Base-by-base conservation (phyloP, 2,329 filamentous ascomycete species). In the Penicillium capsulatum region DNA sequence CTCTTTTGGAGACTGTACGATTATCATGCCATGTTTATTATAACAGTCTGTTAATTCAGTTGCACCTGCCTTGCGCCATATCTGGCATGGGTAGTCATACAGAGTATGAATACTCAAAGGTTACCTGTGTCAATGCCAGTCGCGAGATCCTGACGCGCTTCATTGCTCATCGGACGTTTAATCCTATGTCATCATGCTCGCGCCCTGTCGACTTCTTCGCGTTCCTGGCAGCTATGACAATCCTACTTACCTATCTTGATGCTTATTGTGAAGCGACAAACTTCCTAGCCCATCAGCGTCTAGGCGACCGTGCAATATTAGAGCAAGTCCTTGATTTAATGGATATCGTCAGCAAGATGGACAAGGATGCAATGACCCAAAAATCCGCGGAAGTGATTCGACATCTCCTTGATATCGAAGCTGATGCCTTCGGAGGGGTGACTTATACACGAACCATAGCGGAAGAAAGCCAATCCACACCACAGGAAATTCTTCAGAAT, bases 61-160 rank as follows among this genome's bases (percentile, higher is more conserved):
- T 71, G 0, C 68, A 71, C 41, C 50, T 70, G 1, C 69, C 69
- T 1, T 69, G 63, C 39, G 54, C 61, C 3, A 32, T 32, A 2
- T 17, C 13, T 17, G n/a, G 5, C 7, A 17, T 17, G 11, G 30
- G 30, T 17, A 17, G n/a, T 16, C 30, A 32, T 17, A 17, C 30
- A 8, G 30, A 17, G 30, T 16, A 32, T 17, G 14, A 32, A 17
- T 66, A 67, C 47, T 65, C 58, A 34, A 60, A 54, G 31, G 51
- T 63, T 2, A 60, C 66, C 1, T 66, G 63, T 26, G 53, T 66
- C 16, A 68, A 61, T 32, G 64, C 66, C 4, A 58, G 55, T 15
- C 65, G 68, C 7, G 67, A 70, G 40, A 54, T 68, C 2, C 48
- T 71, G 7, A 45, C 47, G 4, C 61, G 66, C 11, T 68, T 62